phyloP scores from a whole-genome alignment of 73 alveolate species.

The Paramecium biaurelia region DNA sequence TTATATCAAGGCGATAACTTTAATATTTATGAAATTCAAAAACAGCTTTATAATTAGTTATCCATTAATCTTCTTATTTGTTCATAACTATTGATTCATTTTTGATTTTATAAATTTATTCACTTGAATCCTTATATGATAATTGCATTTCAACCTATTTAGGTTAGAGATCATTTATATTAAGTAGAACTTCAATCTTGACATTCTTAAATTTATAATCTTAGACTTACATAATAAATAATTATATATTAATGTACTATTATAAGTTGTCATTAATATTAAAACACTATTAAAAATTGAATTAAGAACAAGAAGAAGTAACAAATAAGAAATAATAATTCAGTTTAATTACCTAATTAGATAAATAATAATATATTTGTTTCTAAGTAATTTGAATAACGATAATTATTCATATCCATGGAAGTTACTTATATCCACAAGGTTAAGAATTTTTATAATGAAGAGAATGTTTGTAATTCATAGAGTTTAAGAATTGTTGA shows the following conservation, averaged over 20 bases:
- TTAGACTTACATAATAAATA: background rate
- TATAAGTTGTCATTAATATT: background rate
- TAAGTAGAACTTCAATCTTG: background rate
- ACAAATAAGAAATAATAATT: no score
- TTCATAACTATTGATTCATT: background rate
- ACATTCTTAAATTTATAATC: background rate
- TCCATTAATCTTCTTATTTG: background rate
- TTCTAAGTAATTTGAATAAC: background rate
- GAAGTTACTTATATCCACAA: slow-evolving; percentile 21
- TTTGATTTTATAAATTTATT: background rate
- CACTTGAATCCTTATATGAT: background rate
- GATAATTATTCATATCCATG: background rate
- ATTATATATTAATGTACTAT: background rate
- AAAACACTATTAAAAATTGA: no score
- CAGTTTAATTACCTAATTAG: no score
- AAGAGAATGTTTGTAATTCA: background rate
- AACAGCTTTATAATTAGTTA: background rate
- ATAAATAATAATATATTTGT: background rate
- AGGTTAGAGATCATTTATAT: background rate
- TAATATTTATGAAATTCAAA: background rate
- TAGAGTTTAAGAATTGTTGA: background rate
- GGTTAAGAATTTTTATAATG: background rate
- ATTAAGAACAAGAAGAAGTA: background rate
- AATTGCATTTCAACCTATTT: background rate
- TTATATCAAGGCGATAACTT: background rate